These are phyloP conservation scores for Claviceps humidiphila DNA, from an alignment of 2,329 filamentous ascomycete genomes.

Conservation along the genomic window DNA sequence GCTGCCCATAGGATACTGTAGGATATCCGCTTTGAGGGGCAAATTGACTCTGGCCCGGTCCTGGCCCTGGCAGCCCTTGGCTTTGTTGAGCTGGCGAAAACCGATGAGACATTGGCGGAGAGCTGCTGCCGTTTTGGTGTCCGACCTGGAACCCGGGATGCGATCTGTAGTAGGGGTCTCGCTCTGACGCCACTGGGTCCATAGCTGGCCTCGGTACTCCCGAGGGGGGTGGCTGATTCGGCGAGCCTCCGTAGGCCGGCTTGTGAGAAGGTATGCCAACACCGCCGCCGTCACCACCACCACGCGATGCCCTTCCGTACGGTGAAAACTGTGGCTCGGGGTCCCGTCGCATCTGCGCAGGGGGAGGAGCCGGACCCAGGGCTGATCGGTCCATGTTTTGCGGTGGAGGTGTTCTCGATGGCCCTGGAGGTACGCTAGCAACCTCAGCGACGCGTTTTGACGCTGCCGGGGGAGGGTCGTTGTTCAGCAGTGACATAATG, in stretches of 20 bases:
- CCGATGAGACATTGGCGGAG: conserved; percentile 33
- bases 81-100: conserved; percentile 28
- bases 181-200: conserved; percentile 22
- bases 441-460: conserved; percentile 41
- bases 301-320: conserved; percentile 23
- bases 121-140: conserved; percentile 26
- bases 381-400: conserved; percentile 27
- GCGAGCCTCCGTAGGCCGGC: conserved; percentile 37
- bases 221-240: conserved; percentile 32
- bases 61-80: conserved; percentile 12
- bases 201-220: conserved; percentile 31
- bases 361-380: conserved; percentile 24
- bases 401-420: conserved; percentile 38
- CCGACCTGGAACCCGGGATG: conserved; percentile 23
- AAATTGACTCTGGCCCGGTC: conserved; percentile 18
- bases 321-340: conserved; percentile 33
- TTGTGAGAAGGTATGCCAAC: conserved; percentile 43
- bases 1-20: conserved; percentile 23
- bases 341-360: conserved; percentile 33
- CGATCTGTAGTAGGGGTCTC: conserved; percentile 34
- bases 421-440: conserved; percentile 23
- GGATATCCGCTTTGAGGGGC: conserved; percentile 31
- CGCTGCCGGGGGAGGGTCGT: conserved; percentile 40
- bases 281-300: conserved; percentile 18
- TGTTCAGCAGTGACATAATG: conserved; percentile 50